Base-by-base conservation (phyloP, 1,284 basidiomycete genomes). In the Athelia sp. region DNA sequence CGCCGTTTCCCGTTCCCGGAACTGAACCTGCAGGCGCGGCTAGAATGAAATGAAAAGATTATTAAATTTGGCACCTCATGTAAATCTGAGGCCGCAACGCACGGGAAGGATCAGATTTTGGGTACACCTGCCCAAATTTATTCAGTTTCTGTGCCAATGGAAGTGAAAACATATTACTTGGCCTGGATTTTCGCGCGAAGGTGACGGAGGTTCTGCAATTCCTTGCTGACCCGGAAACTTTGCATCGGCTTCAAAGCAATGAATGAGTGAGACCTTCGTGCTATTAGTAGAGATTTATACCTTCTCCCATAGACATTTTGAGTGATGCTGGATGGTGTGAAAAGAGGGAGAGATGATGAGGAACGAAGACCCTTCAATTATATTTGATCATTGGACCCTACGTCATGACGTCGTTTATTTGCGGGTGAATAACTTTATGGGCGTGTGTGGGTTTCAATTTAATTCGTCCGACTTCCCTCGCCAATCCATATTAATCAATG, bases 41-140 rank as follows among this genome's bases (percentile, higher is more conserved):
- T 64, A 46, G 43, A 22, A n/a, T n/a, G n/a, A n/a, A n/a, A n/a
- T n/a, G n/a, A n/a, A n/a, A n/a, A n/a, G n/a, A n/a, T n/a, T n/a
- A n/a, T n/a, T n/a, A 21, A 40, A n/a, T 8, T 40, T 13, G 47
- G 34, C 4, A 21, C 8, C 14, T 10, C 4, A 3, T 29, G 26
- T 15, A 36, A 10, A 3, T 6, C 26, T 38, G 13, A 15, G 17
- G 4, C 15, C 38, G n/a, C 19, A 15, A 49, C 50, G 9, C 48
- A 59, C 62, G 54, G 46, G 58, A 47, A 1, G 60, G 61, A 38
- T 64, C 63, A 8, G 63, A 60, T 26, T 61, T 58, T 1, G 62
- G 63, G 40, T 57, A 64, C 17, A 65, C 61, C 63, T 63, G 49
- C 14, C 50, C n/a, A n/a, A n/a, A n/a, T n/a, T n/a, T n/a, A n/a